Base-by-base conservation (phyloP, 306 rosid genomes). In the Prunus salicina region DNA sequence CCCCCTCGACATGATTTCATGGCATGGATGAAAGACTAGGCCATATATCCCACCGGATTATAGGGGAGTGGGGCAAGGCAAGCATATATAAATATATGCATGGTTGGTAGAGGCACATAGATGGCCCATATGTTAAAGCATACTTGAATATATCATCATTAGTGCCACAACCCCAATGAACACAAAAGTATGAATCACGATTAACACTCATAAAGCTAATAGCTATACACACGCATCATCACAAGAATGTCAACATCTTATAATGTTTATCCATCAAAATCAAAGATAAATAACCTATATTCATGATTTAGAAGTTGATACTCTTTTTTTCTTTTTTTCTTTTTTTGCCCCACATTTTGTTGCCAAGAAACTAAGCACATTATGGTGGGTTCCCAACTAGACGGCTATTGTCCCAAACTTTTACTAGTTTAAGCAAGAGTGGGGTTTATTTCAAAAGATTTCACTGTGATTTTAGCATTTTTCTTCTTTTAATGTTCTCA, bases 91-190 rank as follows among this genome's bases (percentile, higher is more conserved):
- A 4, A 18, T 52, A 52, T 52, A 6, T 38, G 43, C 43, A 38
- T 24, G 77, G 66, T 64, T 75, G 60, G 86, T 71, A 75, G 53
- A 63, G 74, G 64, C 66, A 78, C 25, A 73, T 30, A 69, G 79
- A 79, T 79, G 78, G 63, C 77, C 64, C 65, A 50, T 27, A 60
- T 60, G 73, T 70, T 72, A 66, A 67, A 68, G 65, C 77, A 18
- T 56, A 67, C 81, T 51, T 57, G 63, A 32, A 24, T 13, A 63
- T 16, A 63, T 74, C 83, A 84, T 84, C 78, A 84, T 84, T 78
- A 67, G 63, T 30, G 67, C 45, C 8, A 11, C 58, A 56, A 20
- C 38, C 13, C 63, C 74, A 57, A 19, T 38, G 52, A 52, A 52
- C 30, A 70, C 61, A 50, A 19, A 62, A 28, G 43, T 62, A 62